Evolutionary conservation across 345 rosid species (phyloP), one percentile per base, ranked within the genome.

Genomic region (Sapria himalayana): DNA sequence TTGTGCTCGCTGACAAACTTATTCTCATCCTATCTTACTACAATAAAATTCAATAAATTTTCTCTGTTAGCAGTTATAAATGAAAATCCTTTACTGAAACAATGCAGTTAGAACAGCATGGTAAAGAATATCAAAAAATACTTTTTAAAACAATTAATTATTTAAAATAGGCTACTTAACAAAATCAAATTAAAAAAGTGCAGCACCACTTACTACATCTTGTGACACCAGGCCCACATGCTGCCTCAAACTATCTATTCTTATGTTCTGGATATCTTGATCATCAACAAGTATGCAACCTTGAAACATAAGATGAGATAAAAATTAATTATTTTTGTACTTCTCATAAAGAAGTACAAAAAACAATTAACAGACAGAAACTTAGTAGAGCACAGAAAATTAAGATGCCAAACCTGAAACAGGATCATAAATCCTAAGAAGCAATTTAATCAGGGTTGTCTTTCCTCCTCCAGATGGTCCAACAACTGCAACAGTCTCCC

Each of bases 381-480:
- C 13, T 37, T 35, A 38, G 31, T 21, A 34, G 17, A 25, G 19
- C 19, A 11, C 12, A 17, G 23, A 12, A 17, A 27, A 37, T 22
- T 33, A 33, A 14, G 37, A 57, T 41, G 43, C 39, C 56, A 46
- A 40, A 81, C 97, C 97, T 33, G 72, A 64, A 36, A 62, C 61
- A 48, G 89, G 78, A 54, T 86, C 76, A 44, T 81, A 86, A 35
- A 86, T 81, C 39, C 77, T 89, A 58, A 86, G 94, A 62, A 86
- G 89, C 76, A 86, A 56, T 74, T 81, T 86, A 41, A 64, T 62
- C 12, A 86, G 73, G n/a, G 97, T 81, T 16, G 97, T 76, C 74
- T 86, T 86, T 45, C 97, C 97, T 54, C 94, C 97, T 43, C 97
- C 97, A 39, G 97, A 86, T 49, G 89, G 94, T 25, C 97, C 94